These are phyloP conservation scores for Phellopilus nigrolimitatus DNA, from an alignment of 1,284 basidiomycete species.

Conservation along the genomic window DNA sequence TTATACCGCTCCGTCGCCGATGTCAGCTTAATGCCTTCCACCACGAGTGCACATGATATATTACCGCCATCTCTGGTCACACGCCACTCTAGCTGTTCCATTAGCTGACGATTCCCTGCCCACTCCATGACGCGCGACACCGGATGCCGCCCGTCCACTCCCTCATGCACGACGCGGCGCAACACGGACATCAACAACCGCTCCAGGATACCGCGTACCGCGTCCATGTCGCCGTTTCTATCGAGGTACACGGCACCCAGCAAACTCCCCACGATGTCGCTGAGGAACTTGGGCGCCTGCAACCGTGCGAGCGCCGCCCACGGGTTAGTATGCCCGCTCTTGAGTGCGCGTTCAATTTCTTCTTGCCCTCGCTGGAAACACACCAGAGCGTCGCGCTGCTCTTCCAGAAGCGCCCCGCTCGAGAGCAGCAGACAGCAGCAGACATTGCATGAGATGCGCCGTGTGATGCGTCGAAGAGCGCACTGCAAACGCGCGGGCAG, in stretches of 20 bases:
- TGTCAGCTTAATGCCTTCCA: slow-evolving; percentile 48
- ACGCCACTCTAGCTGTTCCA: too few relatives aligned
- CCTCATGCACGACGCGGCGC: slow-evolving; percentile 55
- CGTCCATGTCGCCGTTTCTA: too few relatives aligned
- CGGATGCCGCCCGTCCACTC: too few relatives aligned
- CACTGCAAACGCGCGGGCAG: slow-evolving; percentile 31
- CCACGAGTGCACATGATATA: slow-evolving; percentile 44
- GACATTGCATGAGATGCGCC: too few relatives aligned
- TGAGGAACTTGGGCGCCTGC: slow-evolving; percentile 76
- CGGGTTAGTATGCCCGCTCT: slow-evolving; percentile 45
- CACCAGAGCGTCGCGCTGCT: slow-evolving; percentile 48
- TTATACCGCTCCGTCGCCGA: slow-evolving; percentile 41
- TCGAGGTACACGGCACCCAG: slow-evolving; percentile 83
- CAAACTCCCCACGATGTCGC: slow-evolving; percentile 75
- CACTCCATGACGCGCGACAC: too few relatives aligned
- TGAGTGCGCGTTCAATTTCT: slow-evolving; percentile 43
- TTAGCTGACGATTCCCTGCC: too few relatives aligned
- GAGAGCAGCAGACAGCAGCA: slow-evolving; percentile 60
- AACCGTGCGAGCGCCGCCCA: slow-evolving; percentile 66
- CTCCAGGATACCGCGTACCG: slow-evolving; percentile 43
- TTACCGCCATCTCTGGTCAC: slow-evolving; percentile 42
- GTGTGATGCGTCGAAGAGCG: too few relatives aligned
- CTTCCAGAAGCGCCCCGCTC: slow-evolving; percentile 53
- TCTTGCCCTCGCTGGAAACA: slow-evolving; percentile 44
- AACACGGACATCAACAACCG: slow-evolving; percentile 50